Base-by-base conservation (phyloP, 2,329 filamentous ascomycete genomes). In the Colletotrichum costaricense region DNA sequence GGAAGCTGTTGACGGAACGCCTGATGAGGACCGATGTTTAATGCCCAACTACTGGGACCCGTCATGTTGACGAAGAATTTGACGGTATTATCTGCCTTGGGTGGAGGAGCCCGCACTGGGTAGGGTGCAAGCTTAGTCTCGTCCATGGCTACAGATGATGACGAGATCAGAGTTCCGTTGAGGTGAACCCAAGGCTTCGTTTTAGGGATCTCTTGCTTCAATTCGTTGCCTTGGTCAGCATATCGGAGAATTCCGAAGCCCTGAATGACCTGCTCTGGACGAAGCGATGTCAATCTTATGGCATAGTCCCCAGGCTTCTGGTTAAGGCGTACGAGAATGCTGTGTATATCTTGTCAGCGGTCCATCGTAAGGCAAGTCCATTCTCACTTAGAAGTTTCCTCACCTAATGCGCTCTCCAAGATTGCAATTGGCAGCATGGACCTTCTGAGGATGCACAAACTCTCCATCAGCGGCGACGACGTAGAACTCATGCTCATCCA, bases 31-130 rank as follows among this genome's bases (percentile, higher is more conserved):
- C 66, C 66, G 5, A 72, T 69, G n/a, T 64, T 72, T 33, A 69
- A 16, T 11, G 66, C 66, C 69, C 69, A 72, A 24, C 58, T 69
- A 33, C 59, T 59, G n/a, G 66, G 69, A 6, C 66, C 66, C 4
- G 66, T 72, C 69, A 69, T 72, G 42, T 72, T 72, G n/a, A 72
- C 66, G 26, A 72, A 72, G 59, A 72, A 72, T 54, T 42, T 69
- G 38, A 72, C 35, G 14, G 59, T 69, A 33, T 55, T 69, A 16
- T 72, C 69, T 19, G 69, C 38, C 42, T 64, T 69, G 1, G 65
- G 54, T 9, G 69, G 69, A 5, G 69, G 69, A 26, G 69, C 42
- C 6, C 54, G 65, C 14, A 54, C n/a, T 8, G 69, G 66, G n/a
- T 69, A 69, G 8, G 69, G 69, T 0, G 69, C 65, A 4, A 72